phyloP scores from a whole-genome alignment of 352 stramenopile genomes.

The Thraustochytrium striatum region DNA sequence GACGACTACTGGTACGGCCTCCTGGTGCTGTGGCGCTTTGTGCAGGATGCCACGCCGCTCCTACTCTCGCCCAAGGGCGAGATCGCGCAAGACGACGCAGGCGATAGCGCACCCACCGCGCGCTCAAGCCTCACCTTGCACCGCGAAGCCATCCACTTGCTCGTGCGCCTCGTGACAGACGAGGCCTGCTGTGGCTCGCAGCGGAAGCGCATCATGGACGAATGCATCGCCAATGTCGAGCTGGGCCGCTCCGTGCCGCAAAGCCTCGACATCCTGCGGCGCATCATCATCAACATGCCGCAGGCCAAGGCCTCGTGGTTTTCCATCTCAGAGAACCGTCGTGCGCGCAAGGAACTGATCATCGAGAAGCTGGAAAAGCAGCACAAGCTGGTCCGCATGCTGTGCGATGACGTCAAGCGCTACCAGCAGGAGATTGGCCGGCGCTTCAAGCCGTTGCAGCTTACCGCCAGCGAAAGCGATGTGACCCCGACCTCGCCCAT shows the following conservation, averaged over 20 bases:
- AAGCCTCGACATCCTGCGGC: slow-evolving; percentile 5
- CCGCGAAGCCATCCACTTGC: slow-evolving; percentile 14
- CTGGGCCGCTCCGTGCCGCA: slow-evolving; percentile 33
- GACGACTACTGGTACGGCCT: slow-evolving; percentile 45
- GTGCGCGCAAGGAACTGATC: slow-evolving; percentile 1
- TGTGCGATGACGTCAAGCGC: slow-evolving; percentile 3
- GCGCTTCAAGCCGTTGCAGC: background rate
- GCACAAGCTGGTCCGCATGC: slow-evolving; percentile 20
- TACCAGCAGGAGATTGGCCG: background rate
- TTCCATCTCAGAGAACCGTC: slow-evolving; percentile 29
- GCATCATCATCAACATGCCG: slow-evolving; percentile 27
- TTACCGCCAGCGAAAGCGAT: background rate
- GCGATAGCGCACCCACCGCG: background rate
- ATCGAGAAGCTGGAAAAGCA: slow-evolving; percentile 40
- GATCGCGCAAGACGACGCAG: background rate
- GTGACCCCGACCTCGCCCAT: background rate
- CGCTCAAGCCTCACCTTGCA: background rate
- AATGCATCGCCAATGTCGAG: background rate
- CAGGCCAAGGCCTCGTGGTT: slow-evolving; percentile 43
- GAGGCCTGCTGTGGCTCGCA: slow-evolving; percentile 11
- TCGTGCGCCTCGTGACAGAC: slow-evolving; percentile 16
- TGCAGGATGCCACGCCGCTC: background rate
- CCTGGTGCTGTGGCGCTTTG: slow-evolving; percentile 8
- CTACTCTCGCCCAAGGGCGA: background rate
- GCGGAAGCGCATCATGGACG: slow-evolving; percentile 8